phyloP scores from a whole-genome alignment of 1,284 basidiomycete species.

The Chiua sp. region DNA sequence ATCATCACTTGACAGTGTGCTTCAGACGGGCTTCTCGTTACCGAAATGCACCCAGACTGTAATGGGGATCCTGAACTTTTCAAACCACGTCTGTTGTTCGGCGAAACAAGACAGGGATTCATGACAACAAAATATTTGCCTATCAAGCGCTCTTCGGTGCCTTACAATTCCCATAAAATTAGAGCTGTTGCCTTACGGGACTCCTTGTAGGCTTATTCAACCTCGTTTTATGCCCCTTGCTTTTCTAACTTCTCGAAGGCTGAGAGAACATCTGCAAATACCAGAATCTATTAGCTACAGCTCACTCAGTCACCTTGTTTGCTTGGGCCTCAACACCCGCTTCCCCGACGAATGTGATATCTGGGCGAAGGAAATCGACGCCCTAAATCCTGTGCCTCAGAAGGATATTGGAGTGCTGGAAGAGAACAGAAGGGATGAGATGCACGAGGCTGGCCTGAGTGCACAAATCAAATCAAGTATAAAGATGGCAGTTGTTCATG shows the following conservation, averaged over 20 bases:
- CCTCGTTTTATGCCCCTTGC: background rate
- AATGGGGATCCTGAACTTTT: conserved; percentile 28
- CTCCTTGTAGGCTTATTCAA: conserved; percentile 20
- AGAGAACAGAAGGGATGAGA: conserved; percentile 16
- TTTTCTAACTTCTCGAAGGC: conserved; percentile 27
- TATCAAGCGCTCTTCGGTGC: conserved; percentile 14
- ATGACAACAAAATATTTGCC: conserved; percentile 35
- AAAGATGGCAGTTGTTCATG: conserved; percentile 32
- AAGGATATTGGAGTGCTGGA: conserved; percentile 12
- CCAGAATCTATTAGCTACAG: conserved; percentile 30
- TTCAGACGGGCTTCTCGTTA: conserved; percentile 15
- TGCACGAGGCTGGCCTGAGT: conserved; percentile 6
- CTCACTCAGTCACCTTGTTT: conserved; percentile 37
- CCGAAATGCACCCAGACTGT: conserved; percentile 25
- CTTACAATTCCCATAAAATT: conserved; percentile 8
- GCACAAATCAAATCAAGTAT: conserved; percentile 25
- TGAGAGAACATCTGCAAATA: conserved; percentile 35
- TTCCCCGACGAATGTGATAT: conserved; percentile 31
- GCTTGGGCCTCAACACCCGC: conserved; percentile 38
- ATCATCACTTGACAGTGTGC: conserved; percentile 19
- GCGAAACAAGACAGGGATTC: conserved; percentile 42
- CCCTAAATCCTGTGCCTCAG: conserved; percentile 2
- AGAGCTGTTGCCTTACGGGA: conserved; percentile 23
- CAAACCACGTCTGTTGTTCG: conserved; percentile 37
- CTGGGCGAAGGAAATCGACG: conserved; percentile 30